Base-by-base conservation (phyloP, 495 filamentous ascomycete genomes). In the Neurospora sp. region DNA sequence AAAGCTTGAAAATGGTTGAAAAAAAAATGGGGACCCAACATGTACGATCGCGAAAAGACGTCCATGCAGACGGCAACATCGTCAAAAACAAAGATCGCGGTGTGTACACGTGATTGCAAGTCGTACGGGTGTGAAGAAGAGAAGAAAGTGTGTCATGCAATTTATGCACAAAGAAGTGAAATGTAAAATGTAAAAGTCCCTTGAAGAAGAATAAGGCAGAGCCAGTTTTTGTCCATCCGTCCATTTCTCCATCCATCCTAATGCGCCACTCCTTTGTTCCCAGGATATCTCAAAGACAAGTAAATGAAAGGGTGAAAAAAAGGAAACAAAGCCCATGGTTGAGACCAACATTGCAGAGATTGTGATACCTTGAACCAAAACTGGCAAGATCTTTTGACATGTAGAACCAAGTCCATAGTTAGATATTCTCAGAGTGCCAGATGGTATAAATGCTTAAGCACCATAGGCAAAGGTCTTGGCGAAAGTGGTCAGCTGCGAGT, bases 391-490 rank as follows among this genome's bases (percentile, higher is more conserved):
- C 53, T 65, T 18, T 65, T 35, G 27, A 35, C 22, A 65, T 37
- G 14, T 16, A 16, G 27, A 65, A 65, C 27, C 53, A 65, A 65
- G 53, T 65, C 31, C 14, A 35, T 65, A 35, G 14, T 31, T 8
- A 65, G 27, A 65, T 65, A 27, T 59, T 31, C 12, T 70, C 69
- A 72, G n/a, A 39, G 71, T 72, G 70, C n/a, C 20, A 71, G 40
- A 39, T 65, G 27, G 10, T 39, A 14, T 39, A 39, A 70, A 12
- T 38, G 40, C 37, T 70, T 78, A 81, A 59, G 76, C 72, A 40
- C 78, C 71, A 41, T 80, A 82, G 74, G 85, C 85, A 72, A 83
- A 86, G 69, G 81, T 84, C 71, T 81, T 78, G 74, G 84, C 85
- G 70, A 77, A 83, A 16, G 73, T 73, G 77, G 79, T 84, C 35